Evolutionary conservation across 2,329 filamentous ascomycete species (phyloP).

Genomic region (Macrophomina pseudophaseolina): DNA sequence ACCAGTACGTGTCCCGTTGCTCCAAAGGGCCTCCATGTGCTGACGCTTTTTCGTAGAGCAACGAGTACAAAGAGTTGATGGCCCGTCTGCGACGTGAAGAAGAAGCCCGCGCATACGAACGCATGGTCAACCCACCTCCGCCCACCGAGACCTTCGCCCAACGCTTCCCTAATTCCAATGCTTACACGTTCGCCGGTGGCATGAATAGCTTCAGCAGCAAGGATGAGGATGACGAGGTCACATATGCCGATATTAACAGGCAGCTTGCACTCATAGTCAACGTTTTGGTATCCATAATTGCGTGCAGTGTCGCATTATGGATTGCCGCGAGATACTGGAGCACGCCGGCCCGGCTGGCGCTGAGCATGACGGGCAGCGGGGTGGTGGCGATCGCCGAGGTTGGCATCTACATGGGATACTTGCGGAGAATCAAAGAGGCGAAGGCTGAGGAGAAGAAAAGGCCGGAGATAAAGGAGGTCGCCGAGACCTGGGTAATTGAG

Average conservation of each 20-base stretch:
- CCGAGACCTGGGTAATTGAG: slow-evolving; percentile 71
- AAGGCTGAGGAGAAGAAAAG: slow-evolving; percentile 65
- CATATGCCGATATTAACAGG: slow-evolving; percentile 75
- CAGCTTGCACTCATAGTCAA: slow-evolving; percentile 87
- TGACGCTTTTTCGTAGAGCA: slow-evolving; percentile 59
- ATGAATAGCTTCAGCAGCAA: slow-evolving; percentile 37
- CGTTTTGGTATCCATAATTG: slow-evolving; percentile 83
- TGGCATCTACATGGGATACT: slow-evolving; percentile 75
- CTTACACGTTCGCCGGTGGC: slow-evolving; percentile 57
- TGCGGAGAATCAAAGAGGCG: slow-evolving; percentile 72
- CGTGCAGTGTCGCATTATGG: slow-evolving; percentile 79
- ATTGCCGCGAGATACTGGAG: slow-evolving; percentile 78
- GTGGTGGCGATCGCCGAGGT: slow-evolving; percentile 78
- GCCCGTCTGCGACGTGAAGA: slow-evolving; percentile 79
- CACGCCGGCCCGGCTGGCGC: slow-evolving; percentile 69
- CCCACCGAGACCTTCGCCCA: slow-evolving; percentile 64
- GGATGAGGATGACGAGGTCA: slow-evolving; percentile 64
- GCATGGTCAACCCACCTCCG: slow-evolving; percentile 71
- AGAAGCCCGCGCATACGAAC: slow-evolving; percentile 80
- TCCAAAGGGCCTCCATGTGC: not conserved
- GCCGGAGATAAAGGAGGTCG: slow-evolving; percentile 70
- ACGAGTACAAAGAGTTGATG: slow-evolving; percentile 87
- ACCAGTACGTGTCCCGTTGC: slow-evolving; percentile 60
- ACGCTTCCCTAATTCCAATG: slow-evolving; percentile 59
- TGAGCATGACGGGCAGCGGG: slow-evolving; percentile 72